These are phyloP conservation scores for Scenedesmus sp. DNA, from an alignment of 163 green algal species.

Conservation along the genomic window DNA sequence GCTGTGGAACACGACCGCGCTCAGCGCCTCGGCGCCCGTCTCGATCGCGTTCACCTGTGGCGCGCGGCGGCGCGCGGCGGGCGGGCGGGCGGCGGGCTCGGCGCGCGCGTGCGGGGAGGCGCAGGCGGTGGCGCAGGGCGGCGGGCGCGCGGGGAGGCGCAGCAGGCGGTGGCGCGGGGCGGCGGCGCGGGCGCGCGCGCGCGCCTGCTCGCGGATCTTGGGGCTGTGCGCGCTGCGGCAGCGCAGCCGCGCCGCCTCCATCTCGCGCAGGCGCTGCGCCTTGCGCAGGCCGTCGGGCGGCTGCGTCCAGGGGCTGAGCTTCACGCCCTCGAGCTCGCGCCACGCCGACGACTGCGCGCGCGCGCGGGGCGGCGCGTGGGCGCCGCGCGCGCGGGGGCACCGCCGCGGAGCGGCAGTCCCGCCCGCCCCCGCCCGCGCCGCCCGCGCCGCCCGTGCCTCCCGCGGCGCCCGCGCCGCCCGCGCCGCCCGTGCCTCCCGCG, in stretches of 20 bases:
- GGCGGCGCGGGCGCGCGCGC: not conserved
- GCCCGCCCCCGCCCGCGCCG: too few species aligned
- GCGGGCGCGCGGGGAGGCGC: too few species aligned
- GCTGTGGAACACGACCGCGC: slow-evolving; percentile 77
- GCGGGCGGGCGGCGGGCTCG: too few species aligned
- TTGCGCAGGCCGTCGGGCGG: slow-evolving; percentile 53
- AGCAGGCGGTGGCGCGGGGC: too few species aligned
- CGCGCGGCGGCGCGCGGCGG: not conserved
- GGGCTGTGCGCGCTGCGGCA: slow-evolving; percentile 49
- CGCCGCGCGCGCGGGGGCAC: too few species aligned
- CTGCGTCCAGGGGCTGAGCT: slow-evolving; percentile 51
- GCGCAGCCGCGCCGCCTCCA: slow-evolving; percentile 54
- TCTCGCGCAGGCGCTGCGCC: slow-evolving; percentile 57
- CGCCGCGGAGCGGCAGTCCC: too few species aligned
- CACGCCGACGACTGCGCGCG: slow-evolving; percentile 44
- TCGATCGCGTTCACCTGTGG: slow-evolving; percentile 44
- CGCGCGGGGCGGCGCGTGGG: not conserved
- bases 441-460: too few species aligned
- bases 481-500: too few species aligned
- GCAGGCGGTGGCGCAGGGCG: too few species aligned
- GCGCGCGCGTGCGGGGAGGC: too few species aligned
- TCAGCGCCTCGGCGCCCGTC: slow-evolving; percentile 49
- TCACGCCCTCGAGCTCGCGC: slow-evolving; percentile 49
- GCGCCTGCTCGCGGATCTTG: slow-evolving; percentile 63
- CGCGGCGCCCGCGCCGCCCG: too few species aligned